These are phyloP conservation scores for Alternaria triticina DNA, from an alignment of 2,329 filamentous ascomycete species.

Conservation along the genomic window DNA sequence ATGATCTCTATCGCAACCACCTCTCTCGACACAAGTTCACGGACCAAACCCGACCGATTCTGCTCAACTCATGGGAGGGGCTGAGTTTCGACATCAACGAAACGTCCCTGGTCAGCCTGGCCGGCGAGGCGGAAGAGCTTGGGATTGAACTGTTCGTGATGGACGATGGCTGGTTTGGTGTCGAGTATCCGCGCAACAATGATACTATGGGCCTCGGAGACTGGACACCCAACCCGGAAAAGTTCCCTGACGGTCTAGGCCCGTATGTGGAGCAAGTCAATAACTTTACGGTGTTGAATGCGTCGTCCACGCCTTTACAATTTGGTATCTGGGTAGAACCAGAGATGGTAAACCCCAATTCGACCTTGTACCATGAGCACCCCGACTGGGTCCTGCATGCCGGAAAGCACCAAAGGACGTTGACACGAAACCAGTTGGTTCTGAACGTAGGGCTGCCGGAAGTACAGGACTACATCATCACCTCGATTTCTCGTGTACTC, in stretches of 20 bases:
- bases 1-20: slow-evolving; percentile 67
- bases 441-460: slow-evolving; percentile 66
- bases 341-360: slow-evolving; percentile 71
- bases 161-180: slow-evolving; percentile 72
- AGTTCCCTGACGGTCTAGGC: slow-evolving; percentile 64
- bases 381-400: slow-evolving; percentile 70
- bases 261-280: slow-evolving; percentile 60
- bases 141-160: slow-evolving; percentile 69
- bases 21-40: slow-evolving; percentile 65
- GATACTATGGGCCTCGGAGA: slow-evolving; percentile 68
- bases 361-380: slow-evolving; percentile 65
- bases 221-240: slow-evolving; percentile 64
- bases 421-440: slow-evolving; percentile 65
- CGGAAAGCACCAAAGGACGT: slow-evolving; percentile 62
- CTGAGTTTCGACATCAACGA: slow-evolving; percentile 65
- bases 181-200: slow-evolving; percentile 64
- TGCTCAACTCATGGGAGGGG: slow-evolving; percentile 73
- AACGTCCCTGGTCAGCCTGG: slow-evolving; percentile 61
- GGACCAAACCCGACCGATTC: slow-evolving; percentile 58
- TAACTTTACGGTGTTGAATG: slow-evolving; percentile 55
- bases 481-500: slow-evolving; percentile 61
- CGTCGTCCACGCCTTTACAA: slow-evolving; percentile 55
- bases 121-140: slow-evolving; percentile 62
- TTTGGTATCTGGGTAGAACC: slow-evolving; percentile 74
- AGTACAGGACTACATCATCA: slow-evolving; percentile 69